A percentile compares a stretch with the other conserved stretches of the same genome.
Evolutionary conservation across 371 early-diverging fungal species (phyloP).

Genomic region (Actinomortierella wolfii): DNA sequence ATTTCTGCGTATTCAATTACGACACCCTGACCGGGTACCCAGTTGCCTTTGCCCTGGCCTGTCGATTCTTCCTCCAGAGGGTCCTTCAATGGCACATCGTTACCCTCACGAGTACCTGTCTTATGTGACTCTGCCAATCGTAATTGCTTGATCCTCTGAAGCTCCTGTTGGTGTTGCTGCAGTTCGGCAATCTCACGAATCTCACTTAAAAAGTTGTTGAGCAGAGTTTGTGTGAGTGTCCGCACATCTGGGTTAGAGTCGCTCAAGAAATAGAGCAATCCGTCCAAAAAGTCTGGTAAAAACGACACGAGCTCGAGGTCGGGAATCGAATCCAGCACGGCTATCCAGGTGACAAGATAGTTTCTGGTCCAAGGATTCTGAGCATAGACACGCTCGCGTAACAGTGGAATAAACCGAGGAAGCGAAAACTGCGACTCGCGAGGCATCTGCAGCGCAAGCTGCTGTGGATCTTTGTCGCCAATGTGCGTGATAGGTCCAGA

Average conservation of each 20-base stretch:
- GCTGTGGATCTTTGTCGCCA: conserved; percentile 43
- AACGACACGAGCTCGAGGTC: conserved; percentile 87
- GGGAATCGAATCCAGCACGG: conserved; percentile 86
- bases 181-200: conserved; percentile 77
- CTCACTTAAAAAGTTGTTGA: conserved; percentile 81
- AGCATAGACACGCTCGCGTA: conserved; percentile 86
- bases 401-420: conserved; percentile 85
- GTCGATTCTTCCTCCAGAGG: conserved; percentile 34
- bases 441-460: conserved; percentile 32
- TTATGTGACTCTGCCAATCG: conserved; percentile 25
- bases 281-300: conserved; percentile 89
- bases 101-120: conserved; percentile 6
- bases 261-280: conserved; percentile 80
- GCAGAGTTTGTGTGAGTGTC: conserved; percentile 64
- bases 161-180: conserved; percentile 53
- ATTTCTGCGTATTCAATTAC: conserved; percentile 79
- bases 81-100: conserved; percentile 15
- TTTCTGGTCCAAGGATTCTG: conserved; percentile 86
- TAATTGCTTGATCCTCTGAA: conserved; percentile 36
- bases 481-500: conserved; percentile 46
- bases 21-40: conserved; percentile 77
- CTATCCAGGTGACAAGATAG: conserved; percentile 92
- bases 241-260: conserved; percentile 88
- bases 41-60: conserved; percentile 60
- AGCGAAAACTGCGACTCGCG: conserved; percentile 75